A percentile compares a stretch with the other conserved stretches of the same genome.
phyloP scores from a whole-genome alignment of 1,284 basidiomycete genomes.

The Cutaneotrichosporon cyanovorans region DNA sequence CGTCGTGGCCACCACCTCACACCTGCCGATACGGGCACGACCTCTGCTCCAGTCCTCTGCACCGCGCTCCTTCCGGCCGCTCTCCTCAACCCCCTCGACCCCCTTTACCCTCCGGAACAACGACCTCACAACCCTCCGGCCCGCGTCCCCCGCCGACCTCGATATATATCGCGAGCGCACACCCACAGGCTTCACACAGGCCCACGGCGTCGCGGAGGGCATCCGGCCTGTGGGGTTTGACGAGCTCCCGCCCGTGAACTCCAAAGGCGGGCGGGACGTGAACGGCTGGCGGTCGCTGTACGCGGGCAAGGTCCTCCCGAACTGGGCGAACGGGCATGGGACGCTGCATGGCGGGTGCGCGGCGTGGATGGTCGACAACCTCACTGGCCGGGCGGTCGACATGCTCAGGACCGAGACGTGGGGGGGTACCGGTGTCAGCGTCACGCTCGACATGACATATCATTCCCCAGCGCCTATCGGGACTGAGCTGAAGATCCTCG shows the following conservation, averaged over 20 bases:
- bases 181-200: neutral
- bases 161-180: neutral
- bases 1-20: too few relatives aligned
- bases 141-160: neutral
- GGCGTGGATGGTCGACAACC: slow-evolving; percentile 11
- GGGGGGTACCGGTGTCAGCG: slow-evolving; percentile 6
- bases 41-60: too few relatives aligned
- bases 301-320: slow-evolving; percentile 1
- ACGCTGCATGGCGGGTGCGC: slow-evolving; percentile 11
- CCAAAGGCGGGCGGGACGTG: slow-evolving; percentile 6
- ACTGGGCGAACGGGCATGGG: slow-evolving; percentile 8
- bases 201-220: slow-evolving; percentile 4
- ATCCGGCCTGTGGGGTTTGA: slow-evolving; percentile 1
- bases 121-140: neutral
- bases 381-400: slow-evolving; percentile 6
- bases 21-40: too few relatives aligned
- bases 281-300: slow-evolving; percentile 8
- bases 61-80: too few relatives aligned
- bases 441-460: slow-evolving; percentile 13
- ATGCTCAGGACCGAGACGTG: slow-evolving; percentile 2
- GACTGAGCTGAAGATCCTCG: slow-evolving; percentile 4
- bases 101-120: neutral
- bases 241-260: slow-evolving; percentile 2
- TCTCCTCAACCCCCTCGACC: neutral
- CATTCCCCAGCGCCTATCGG: slow-evolving; percentile 5